Conservation (phyloP, 441 rosid genomes). For the Macaranga tanarius region DNA sequence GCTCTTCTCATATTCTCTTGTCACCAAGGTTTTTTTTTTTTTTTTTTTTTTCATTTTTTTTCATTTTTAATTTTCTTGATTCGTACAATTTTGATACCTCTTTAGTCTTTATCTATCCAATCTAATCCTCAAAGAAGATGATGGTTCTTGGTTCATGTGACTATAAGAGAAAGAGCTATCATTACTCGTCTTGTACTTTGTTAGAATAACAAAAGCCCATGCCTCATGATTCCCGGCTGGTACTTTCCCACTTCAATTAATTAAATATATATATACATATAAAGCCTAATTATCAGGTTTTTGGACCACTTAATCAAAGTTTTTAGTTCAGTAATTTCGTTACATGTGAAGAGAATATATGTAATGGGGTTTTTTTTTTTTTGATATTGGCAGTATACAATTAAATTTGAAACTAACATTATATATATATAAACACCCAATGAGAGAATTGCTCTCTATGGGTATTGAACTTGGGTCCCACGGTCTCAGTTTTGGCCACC, state of each 20-base stretch:
- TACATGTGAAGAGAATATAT: background rate
- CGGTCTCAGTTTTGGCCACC: too few species aligned
- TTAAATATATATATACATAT: too few species aligned
- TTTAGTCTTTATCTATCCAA: background rate
- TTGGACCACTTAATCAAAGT: background rate
- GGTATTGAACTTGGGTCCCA: too few species aligned
- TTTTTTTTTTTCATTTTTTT: too few species aligned
- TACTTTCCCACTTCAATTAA: conserved; percentile 1
- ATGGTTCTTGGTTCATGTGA: conserved; percentile 16
- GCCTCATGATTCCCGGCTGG: conserved; percentile 5
- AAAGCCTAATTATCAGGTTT: conserved; percentile 13
- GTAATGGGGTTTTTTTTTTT: background rate
- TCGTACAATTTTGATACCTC: background rate
- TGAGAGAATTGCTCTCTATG: too few species aligned
- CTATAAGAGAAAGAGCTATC: background rate
- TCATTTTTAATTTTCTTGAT: background rate
- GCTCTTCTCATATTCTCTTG: background rate
- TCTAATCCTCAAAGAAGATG: background rate
- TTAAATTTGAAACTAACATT: too few species aligned
- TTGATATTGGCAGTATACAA: too few species aligned
- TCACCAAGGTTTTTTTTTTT: background rate
- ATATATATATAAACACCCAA: too few species aligned
- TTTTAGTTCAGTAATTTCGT: background rate
- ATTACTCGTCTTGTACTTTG: conserved; percentile 9
- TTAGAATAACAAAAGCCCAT: background rate